Evolutionary conservation across 257 asterid species (phyloP).

Genomic region (Penstemon barbatus): DNA sequence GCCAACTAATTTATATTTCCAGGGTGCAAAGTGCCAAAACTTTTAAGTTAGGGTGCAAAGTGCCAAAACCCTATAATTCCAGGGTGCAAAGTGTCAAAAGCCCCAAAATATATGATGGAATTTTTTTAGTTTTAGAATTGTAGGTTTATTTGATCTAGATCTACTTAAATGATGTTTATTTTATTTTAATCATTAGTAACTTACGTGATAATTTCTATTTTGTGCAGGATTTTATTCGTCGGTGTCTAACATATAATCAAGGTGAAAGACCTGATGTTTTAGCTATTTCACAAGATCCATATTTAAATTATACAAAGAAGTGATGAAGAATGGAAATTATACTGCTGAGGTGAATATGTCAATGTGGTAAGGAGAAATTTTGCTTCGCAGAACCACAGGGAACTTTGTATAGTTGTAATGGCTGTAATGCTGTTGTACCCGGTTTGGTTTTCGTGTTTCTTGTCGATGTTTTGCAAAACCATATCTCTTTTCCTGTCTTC

Average conservation of each 20-base stretch:
- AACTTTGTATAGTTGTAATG: conserved; percentile 57
- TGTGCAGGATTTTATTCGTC: conserved; percentile 85
- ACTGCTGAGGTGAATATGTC: conserved; percentile 12
- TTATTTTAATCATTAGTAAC: not conserved
- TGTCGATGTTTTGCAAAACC: conserved; percentile 8
- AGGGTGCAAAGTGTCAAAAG: no score
- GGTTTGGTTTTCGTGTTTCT: conserved; percentile 7
- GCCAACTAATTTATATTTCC: no score
- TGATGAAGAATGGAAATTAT: conserved; percentile 30
- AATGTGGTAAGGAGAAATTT: conserved; percentile 4
- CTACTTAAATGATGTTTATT: not conserved
- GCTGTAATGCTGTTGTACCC: conserved; percentile 33
- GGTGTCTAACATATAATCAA: conserved; percentile 88
- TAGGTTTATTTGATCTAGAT: no score
- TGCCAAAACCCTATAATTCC: no score
- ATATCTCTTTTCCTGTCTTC: not conserved
- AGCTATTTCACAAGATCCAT: conserved; percentile 84
- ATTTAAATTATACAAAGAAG: conserved; percentile 74
- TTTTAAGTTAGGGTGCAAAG: no score
- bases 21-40: no score
- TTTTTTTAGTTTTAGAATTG: no score
- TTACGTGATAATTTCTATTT: not conserved
- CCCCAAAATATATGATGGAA: no score
- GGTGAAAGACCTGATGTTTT: conserved; percentile 92
- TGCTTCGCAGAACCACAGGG: conserved; percentile 23